Evolutionary conservation across 768 basidiomycete species (phyloP).

Genomic region (Udeniomyces megalosporus): DNA sequence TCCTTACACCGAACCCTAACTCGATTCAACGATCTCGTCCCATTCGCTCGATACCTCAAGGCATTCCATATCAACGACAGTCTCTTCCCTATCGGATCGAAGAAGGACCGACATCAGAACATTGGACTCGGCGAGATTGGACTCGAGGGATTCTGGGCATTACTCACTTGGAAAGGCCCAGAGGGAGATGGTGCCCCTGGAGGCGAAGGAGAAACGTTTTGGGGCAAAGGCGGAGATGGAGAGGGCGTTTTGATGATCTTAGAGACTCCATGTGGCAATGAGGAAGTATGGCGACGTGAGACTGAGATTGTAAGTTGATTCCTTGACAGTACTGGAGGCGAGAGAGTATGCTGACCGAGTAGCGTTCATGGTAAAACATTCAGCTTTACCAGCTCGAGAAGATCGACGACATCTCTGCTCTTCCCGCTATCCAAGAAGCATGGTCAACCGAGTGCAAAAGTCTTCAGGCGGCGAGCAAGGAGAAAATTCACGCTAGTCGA

Average conservation of each 20-base stretch:
- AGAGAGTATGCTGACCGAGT: neutral
- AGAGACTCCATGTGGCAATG: constrained; percentile 44
- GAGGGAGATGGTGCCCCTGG: neutral
- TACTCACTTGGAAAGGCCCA: constrained; percentile 8
- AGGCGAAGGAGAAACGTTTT: neutral
- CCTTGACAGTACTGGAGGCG: too few relatives aligned
- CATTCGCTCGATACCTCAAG: constrained; percentile 47
- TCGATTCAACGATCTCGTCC: constrained; percentile 51
- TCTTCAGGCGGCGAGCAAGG: neutral
- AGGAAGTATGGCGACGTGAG: constrained; percentile 57
- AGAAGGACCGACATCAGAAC: constrained; percentile 67
- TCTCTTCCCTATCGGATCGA: constrained; percentile 45
- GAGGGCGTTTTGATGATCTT: constrained; percentile 2
- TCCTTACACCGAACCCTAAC: constrained; percentile 34
- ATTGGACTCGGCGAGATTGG: constrained; percentile 50
- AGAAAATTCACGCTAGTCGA: too few relatives aligned
- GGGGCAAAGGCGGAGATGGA: neutral
- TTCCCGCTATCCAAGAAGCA: neutral
- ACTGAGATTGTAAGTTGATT: constrained; percentile 37
- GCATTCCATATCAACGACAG: constrained; percentile 82
- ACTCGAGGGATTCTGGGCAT: neutral
- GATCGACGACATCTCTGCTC: constrained; percentile 18
- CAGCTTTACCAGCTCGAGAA: constrained; percentile 34
- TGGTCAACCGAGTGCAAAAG: neutral
- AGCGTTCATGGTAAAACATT: neutral